phyloP scores from a whole-genome alignment of 228 moss, liverwort and hornwort genomes.

The Sphagnum fallax region DNA sequence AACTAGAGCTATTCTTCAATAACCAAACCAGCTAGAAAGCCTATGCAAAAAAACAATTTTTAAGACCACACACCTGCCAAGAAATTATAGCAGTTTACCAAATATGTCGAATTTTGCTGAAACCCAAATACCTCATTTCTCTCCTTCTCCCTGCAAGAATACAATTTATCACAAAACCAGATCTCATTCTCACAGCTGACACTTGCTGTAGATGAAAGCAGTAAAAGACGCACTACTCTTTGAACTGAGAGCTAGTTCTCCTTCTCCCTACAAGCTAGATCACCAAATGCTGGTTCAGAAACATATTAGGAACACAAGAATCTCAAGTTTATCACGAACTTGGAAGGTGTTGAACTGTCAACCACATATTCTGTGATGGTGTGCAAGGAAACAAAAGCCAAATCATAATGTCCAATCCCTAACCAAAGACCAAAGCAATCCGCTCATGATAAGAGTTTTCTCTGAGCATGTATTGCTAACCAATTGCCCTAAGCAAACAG shows the following conservation, averaged over 20 bases:
- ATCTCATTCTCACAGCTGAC: no score
- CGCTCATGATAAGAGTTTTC: no score
- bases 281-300: not conserved
- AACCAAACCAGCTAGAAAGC: not conserved
- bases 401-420: no score
- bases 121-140: slow-evolving; percentile 44
- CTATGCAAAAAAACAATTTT: not conserved
- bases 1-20: not conserved
- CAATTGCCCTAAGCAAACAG: no score
- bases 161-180: not conserved
- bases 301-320: not conserved
- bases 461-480: no score
- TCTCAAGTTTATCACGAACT: no score
- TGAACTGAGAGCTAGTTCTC: not conserved
- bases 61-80: not conserved
- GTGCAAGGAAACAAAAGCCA: no score
- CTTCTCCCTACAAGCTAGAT: not conserved
- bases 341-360: no score
- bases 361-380: no score
- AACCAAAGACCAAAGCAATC: no score
- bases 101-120: slow-evolving; percentile 12
- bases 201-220: not conserved
- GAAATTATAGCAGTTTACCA: slow-evolving; percentile 31
- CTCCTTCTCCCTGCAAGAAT: slow-evolving; percentile 39
- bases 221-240: not conserved